phyloP scores from a whole-genome alignment of 2,329 filamentous ascomycete genomes.

The Incumbomyces delicatus region DNA sequence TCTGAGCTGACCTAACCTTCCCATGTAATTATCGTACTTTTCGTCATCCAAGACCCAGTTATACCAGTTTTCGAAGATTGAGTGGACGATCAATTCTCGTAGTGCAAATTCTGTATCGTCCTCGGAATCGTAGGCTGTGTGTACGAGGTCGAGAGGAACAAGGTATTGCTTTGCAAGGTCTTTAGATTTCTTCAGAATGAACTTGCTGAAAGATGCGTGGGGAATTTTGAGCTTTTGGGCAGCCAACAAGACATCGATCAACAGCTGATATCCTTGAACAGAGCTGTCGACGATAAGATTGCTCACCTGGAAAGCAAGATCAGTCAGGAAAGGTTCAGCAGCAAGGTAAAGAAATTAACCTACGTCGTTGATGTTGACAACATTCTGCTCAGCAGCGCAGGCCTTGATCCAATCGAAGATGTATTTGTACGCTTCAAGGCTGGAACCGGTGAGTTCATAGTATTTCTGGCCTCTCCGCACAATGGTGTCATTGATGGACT shows the following conservation, averaged over 20 bases:
- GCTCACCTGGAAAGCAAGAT: not conserved
- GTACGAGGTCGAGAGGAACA: slow-evolving; percentile 1
- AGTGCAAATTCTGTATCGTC: not conserved
- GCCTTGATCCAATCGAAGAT: slow-evolving; percentile 7
- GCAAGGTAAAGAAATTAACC: not conserved
- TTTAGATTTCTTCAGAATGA: not conserved
- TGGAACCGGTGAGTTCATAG: not conserved
- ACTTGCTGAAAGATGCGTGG: slow-evolving; percentile 3
- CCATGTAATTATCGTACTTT: slow-evolving; percentile 3
- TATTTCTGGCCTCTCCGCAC: not conserved
- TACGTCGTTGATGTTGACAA: not conserved
- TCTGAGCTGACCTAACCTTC: not conserved
- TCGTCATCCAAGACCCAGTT: not conserved
- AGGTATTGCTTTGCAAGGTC: not conserved
- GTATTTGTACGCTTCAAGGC: slow-evolving; percentile 1
- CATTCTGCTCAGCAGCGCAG: not conserved
- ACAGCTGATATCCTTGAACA: not conserved
- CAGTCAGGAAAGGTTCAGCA: not conserved
- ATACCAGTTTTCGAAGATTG: slow-evolving; percentile 7
- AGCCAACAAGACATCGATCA: slow-evolving; percentile 1
- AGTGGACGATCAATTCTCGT: not conserved
- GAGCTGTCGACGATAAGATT: not conserved
- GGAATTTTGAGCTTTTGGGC: slow-evolving; percentile 4
- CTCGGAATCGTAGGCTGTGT: not conserved
- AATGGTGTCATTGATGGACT: not conserved